Evolutionary conservation across 208 protist species (phyloP), one percentile per base, ranked within the genome.

Genomic region (Trypanosoma avium): DNA sequence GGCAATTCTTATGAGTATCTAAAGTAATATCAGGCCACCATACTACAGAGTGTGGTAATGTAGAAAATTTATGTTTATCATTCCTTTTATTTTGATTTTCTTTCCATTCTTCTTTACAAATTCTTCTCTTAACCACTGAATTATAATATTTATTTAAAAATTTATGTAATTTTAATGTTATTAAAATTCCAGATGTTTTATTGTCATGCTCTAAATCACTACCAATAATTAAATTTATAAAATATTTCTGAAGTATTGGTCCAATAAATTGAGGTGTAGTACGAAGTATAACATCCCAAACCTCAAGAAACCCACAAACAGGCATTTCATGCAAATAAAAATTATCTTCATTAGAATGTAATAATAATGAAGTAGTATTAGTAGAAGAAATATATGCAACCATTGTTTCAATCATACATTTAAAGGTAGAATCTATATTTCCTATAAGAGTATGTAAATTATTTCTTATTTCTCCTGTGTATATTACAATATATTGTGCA

Each of bases 221-320:
- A 8, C 3, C 22, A 5, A 9, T 1, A 15, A 55, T 47, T 21
- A 33, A 36, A 2, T 46, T 35, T 30, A 29, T 35, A 22, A 54
- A 12, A 43, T 17, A 8, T 3, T 19, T 55, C 13, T 47, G 32
- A 21, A 47, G 47, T 5, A 12, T 29, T 35, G 32, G 2, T 17
- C 22, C 47, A 52, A n/a, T 21, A 48, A 21, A 27, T 15, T 10
- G 19, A 21, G 46, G 33, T 0, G 32, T 7, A 24, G 24, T 5
- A 24, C 22, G 47, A n/a, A 64, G 10, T 4, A 64, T 7, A 7
- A 22, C 15, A 35, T 47, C 33, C 59, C 45, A 64, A 10, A 56
- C 32, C 32, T 64, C 59, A 15, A 64, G 19, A n/a, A 64, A 55
- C 9, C 59, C 46, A 55, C 47, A 46, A 6, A 30, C n/a, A 47